Evolutionary conservation across 371 early-diverging fungal species (phyloP).

Genomic region (Lichtheimia corymbifera): DNA sequence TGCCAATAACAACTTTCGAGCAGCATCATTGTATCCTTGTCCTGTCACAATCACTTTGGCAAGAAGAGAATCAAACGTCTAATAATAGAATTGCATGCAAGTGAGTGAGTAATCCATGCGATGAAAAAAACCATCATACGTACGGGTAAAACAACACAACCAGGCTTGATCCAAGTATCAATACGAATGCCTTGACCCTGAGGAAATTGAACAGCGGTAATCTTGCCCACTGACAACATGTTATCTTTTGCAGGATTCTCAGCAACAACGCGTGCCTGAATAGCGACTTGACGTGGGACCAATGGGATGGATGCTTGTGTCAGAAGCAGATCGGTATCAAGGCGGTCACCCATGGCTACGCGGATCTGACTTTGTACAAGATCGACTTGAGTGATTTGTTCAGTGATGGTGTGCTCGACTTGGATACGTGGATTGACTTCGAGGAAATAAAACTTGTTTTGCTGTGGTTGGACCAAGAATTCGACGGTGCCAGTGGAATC

Average conservation of each 20-base stretch:
- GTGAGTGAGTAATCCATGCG: background rate
- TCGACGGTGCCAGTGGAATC: constrained; percentile 77
- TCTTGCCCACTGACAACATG: constrained; percentile 42
- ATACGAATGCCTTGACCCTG: constrained; percentile 41
- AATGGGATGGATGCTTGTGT: constrained; percentile 13
- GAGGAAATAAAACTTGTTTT: constrained; percentile 81
- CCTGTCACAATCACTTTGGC: constrained; percentile 46
- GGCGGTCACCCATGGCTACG: constrained; percentile 32
- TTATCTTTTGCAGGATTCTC: constrained; percentile 41
- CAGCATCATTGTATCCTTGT: constrained; percentile 29
- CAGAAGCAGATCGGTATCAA: constrained; percentile 16
- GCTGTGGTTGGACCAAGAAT: constrained; percentile 65
- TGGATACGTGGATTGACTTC: constrained; percentile 93
- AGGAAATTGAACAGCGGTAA: constrained; percentile 27
- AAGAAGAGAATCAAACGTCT: constrained; percentile 44
- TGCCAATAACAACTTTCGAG: constrained; percentile 28
- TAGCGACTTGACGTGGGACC: constrained; percentile 27
- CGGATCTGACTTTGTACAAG: constrained; percentile 52
- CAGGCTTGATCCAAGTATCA: constrained; percentile 43
- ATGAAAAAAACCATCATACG: background rate
- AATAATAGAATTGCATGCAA: background rate
- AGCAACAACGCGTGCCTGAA: constrained; percentile 46
- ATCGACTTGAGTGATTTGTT: constrained; percentile 90
- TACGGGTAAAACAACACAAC: constrained; percentile 37
- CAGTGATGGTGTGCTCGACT: constrained; percentile 94